Base-by-base conservation (phyloP, 305 asterid species). In the Solanum hybrid region DNA sequence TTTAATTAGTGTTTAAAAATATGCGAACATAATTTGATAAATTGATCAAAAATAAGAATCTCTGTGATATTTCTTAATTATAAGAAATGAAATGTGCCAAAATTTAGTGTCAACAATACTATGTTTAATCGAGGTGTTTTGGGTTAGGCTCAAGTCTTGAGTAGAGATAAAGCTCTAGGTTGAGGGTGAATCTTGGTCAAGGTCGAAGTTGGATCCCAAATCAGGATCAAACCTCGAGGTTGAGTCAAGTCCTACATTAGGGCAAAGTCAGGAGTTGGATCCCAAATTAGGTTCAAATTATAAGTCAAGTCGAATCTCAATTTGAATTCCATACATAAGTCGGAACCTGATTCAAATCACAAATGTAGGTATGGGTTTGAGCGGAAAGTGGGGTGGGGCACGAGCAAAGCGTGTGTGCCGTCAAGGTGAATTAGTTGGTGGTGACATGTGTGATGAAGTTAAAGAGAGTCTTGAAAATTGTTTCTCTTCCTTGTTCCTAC, bases 241-340 rank as follows among this genome's bases (percentile, higher is more conserved):
- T 7, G 11, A 60, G 26, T 60, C 8, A 7, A 60, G 2, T 60
- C n/a, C 9, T 51, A 15, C 9, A 15, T 15, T 51, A 51, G 9
- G 66, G 9, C 2, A 51, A 0, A 15, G 66, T 15, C 2, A 0
- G 4, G 11, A 19, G 11, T 19, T 7, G 5, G 5, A 0, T 19
- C 2, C 11, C 24, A 60, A 60, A 60, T 60, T 60, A 60, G 5
- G 10, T 19, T 60, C 10, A 7, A 2, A 19, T 19, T 1, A 19
- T 22, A 2, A 60, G 1, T 60, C 2, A 0, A 17, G 11, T 60
- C 5, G 2, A 19, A 60, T 60, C 11, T 60, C 4, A 19, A 7
- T 19, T 60, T 0, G 1, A 56, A 60, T 60, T 0, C 2, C 10
- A 60, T 17, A 17, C 0, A 2, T 6, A 17, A 17, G 4, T 56